A percentile compares a stretch with the other conserved stretches of the same genome.
These are phyloP conservation scores for Chaetomium fimeti DNA, from an alignment of 495 filamentous ascomycete genomes.

Conservation along the genomic window DNA sequence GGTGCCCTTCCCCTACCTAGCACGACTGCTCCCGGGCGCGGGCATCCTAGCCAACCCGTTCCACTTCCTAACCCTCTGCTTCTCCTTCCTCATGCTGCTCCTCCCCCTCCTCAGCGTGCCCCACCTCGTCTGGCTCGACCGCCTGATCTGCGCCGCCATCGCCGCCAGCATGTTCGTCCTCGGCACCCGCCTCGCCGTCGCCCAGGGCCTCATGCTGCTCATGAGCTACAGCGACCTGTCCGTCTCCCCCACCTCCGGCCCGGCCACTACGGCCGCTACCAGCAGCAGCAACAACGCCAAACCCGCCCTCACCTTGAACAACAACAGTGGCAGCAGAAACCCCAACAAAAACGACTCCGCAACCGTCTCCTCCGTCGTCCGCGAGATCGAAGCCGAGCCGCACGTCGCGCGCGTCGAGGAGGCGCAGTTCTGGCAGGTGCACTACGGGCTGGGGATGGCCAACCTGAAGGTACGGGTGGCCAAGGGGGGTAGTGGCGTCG, in stretches of 20 bases:
- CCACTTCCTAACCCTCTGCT: conserved; percentile 87
- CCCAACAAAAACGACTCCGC: conserved; percentile 16
- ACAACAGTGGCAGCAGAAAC: conserved; percentile 5
- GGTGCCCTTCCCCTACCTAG: conserved; percentile 74
- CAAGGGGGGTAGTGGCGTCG: conserved; percentile 33
- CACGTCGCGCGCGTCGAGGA: conserved; percentile 76
- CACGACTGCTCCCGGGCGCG: conserved; percentile 49
- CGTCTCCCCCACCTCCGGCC: conserved; percentile 11
- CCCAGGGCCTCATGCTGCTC: conserved; percentile 86
- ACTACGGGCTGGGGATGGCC: conserved; percentile 94
- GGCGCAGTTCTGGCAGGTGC: conserved; percentile 96
- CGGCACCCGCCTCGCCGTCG: conserved; percentile 75
- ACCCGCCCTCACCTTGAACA: not conserved
- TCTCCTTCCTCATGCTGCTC: conserved; percentile 74
- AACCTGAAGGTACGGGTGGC: conserved; percentile 67
- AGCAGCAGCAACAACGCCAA: not conserved
- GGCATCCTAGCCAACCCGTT: conserved; percentile 82
- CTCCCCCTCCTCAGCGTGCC: conserved; percentile 77
- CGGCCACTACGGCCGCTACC: conserved; percentile 8
- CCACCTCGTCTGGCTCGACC: conserved; percentile 76
- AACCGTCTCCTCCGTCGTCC: conserved; percentile 72
- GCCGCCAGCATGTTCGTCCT: conserved; percentile 83
- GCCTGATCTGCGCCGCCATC: conserved; percentile 73
- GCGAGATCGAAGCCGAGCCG: conserved; percentile 78
- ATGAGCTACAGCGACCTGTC: conserved; percentile 67